Conservation (phyloP, 2,329 filamentous ascomycete genomes). For the Ophiostoma quercus region DNA sequence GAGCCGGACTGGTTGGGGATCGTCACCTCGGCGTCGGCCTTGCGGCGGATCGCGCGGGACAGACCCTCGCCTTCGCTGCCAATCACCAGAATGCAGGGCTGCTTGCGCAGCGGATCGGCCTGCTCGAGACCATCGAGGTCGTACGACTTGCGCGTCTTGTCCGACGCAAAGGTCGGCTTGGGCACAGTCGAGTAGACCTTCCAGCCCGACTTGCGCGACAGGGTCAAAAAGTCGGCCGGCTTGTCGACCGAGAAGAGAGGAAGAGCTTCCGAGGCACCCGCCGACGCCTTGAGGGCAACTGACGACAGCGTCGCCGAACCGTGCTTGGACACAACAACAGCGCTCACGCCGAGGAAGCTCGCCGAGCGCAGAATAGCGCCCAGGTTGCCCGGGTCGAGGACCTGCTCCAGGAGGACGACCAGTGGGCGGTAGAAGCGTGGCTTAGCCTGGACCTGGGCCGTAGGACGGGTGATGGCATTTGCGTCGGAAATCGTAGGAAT, state of each 20-base stretch:
- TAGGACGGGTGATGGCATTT: not conserved
- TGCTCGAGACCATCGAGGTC: conserved; percentile 47
- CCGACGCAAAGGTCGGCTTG: conserved; percentile 32
- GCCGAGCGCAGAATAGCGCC: conserved; percentile 85
- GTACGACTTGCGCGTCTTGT: conserved; percentile 23
- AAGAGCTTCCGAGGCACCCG: conserved; percentile 78
- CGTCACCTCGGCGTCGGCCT: conserved; percentile 60
- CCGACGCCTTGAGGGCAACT: conserved; percentile 78
- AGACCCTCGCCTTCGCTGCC: conserved; percentile 78
- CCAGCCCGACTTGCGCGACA: conserved; percentile 70
- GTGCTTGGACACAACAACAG: conserved; percentile 68
- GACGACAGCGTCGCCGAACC: conserved; percentile 70
- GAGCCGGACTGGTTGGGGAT: conserved; percentile 54
- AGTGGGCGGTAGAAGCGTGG: conserved; percentile 54
- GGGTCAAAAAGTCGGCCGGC: conserved; percentile 62
- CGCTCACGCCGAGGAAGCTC: conserved; percentile 84
- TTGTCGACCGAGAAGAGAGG: conserved; percentile 65
- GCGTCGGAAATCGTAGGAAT: not conserved
- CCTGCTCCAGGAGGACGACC: conserved; percentile 67
- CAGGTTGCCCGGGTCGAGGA: conserved; percentile 83
- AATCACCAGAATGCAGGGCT: conserved; percentile 74
- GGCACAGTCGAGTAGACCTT: conserved; percentile 71
- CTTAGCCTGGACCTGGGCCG: not conserved
- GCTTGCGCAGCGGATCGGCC: conserved; percentile 48
- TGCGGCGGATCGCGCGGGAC: conserved; percentile 55